Evolutionary conservation across 1,284 basidiomycete genomes (phyloP), one percentile per base, ranked within the genome.

Genomic region (Trichosporon ovoides): DNA sequence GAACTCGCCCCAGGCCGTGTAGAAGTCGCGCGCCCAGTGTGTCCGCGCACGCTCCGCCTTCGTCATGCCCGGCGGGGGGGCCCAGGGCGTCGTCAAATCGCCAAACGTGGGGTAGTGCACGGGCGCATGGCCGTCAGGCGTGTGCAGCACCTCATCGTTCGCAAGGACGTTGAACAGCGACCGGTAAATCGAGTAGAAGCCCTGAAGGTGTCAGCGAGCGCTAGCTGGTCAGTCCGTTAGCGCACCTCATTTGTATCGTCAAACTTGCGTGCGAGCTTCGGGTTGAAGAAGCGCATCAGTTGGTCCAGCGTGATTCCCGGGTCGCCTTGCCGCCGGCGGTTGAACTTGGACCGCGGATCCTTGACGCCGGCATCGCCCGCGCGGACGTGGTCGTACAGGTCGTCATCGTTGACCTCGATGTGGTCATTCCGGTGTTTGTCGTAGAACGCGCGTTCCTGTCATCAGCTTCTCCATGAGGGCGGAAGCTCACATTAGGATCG

Each of bases 391-490:
- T 93, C 86, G 67, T 91, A 91, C 5, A 94, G 84, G 11, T 84
- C 85, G 57, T 87, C 87, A 72, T 94, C 91, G 38, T 88, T 86
- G 66, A 90, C 88, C 1, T 90, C 88, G 12, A 82, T 81, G 9
- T 92, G 81, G n/a, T 88, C 87, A 34, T 91, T 87, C 48, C 89
- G 84, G 74, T 98, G 94, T n/a, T 86, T 86, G 75, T 98, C 95
- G 75, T 98, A 98, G 90, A 94, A 98, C 40, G 95, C 93, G 62
- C 95, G 82, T 82, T 98, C 94, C 89, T 93, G 83, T 3, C 6
- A 52, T 53, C 3, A 66, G 37, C 12, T 22, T 10, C 18, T 31
- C 38, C 55, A 43, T 53, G 28, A 48, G 1, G 5, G 1, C 22
- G 13, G 28, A 31, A 12, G 51, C 83, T 77, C 77, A 91, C 92